Evolutionary conservation across 768 basidiomycete genomes (phyloP).

Genomic region (Pholiota conissans): DNA sequence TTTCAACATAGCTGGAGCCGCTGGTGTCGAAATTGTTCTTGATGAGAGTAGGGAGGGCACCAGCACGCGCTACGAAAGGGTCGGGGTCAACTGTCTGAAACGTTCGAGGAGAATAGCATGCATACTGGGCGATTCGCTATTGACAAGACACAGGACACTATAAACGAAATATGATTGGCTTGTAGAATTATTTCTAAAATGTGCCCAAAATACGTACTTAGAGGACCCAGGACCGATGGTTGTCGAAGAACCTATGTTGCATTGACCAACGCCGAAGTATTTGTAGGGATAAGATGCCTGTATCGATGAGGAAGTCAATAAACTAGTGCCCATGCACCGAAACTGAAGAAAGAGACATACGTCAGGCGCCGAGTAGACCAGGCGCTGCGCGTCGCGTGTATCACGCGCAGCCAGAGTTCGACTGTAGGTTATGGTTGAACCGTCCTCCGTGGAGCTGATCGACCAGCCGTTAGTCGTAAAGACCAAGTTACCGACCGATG

Average conservation of each 20-base stretch:
- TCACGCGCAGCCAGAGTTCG: not conserved
- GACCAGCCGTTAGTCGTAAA: not conserved
- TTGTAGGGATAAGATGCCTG: not conserved
- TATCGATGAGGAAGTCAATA: not conserved
- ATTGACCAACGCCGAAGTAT: conserved; percentile 1
- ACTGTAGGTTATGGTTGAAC: not conserved
- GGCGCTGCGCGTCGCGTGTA: conserved; percentile 1
- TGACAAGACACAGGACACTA: conserved; percentile 7
- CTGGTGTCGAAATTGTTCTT: not conserved
- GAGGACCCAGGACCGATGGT: conserved; percentile 1
- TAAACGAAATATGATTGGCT: too few relatives aligned
- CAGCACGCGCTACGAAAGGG: not conserved
- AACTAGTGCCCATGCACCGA: too few relatives aligned
- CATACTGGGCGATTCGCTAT: not conserved
- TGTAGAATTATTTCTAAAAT: too few relatives aligned
- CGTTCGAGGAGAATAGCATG: not conserved
- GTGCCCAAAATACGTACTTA: not conserved
- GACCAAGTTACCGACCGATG: not conserved
- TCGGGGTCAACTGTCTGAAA: not conserved
- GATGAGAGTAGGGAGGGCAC: not conserved
- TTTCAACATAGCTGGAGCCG: conserved; percentile 5
- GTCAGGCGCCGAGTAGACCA: not conserved
- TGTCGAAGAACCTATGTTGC: conserved; percentile 1
- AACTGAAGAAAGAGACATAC: not conserved
- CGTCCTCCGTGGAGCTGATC: conserved; percentile 1